Conservation (phyloP, 2,329 filamentous ascomycete genomes). For the Paraphoma chrysanthemicola region DNA sequence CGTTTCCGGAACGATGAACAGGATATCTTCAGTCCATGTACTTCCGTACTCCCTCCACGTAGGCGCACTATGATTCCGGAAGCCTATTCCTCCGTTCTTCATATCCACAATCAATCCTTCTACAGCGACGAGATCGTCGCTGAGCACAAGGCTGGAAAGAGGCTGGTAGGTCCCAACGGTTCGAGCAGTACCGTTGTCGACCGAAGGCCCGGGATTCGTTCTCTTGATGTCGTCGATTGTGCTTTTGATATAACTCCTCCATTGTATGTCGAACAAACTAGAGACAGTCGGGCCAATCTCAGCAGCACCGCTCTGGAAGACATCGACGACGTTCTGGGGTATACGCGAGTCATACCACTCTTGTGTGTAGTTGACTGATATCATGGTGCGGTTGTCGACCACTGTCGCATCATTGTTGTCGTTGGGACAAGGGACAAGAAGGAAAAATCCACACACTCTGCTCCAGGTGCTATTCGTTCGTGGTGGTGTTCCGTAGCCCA, state of each 20-base stretch:
- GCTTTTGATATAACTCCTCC: slow-evolving; percentile 26
- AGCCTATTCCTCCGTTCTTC: slow-evolving; percentile 52
- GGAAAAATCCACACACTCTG: slow-evolving; percentile 38
- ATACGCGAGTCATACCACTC: slow-evolving; percentile 43
- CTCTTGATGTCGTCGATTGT: slow-evolving; percentile 22
- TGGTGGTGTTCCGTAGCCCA: slow-evolving; percentile 50
- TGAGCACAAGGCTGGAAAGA: slow-evolving; percentile 42
- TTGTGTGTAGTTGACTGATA: slow-evolving; percentile 44
- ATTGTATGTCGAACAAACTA: slow-evolving; percentile 55
- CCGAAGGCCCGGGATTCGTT: neutral
- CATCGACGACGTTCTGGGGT: slow-evolving; percentile 41
- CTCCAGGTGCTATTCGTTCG: slow-evolving; percentile 43
- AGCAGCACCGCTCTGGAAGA: slow-evolving; percentile 49
- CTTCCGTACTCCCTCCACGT: slow-evolving; percentile 42
- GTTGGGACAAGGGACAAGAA: slow-evolving; percentile 17
- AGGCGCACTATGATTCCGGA: slow-evolving; percentile 56
- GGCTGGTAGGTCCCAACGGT: slow-evolving; percentile 39
- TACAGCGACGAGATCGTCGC: slow-evolving; percentile 42
- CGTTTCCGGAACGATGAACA: slow-evolving; percentile 57
- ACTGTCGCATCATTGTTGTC: slow-evolving; percentile 13
- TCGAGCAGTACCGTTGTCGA: slow-evolving; percentile 43
- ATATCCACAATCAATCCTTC: slow-evolving; percentile 57
- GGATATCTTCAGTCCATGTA: slow-evolving; percentile 56
- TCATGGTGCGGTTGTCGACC: slow-evolving; percentile 20
- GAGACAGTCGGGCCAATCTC: slow-evolving; percentile 43